Evolutionary conservation across 768 basidiomycete genomes (phyloP).

Genomic region (Tephrocybe sp.): DNA sequence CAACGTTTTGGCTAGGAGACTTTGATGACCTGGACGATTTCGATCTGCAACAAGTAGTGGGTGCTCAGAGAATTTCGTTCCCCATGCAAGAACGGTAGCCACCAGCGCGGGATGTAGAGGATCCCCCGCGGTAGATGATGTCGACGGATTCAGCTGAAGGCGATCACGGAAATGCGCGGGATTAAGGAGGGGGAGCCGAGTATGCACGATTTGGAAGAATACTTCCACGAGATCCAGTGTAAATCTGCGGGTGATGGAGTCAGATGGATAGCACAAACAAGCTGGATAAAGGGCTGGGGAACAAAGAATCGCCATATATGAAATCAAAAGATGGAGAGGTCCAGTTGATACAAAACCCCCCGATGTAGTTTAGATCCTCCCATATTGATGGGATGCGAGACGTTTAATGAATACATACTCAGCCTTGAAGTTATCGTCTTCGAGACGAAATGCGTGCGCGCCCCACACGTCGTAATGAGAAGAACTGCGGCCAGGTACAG

Average conservation of each 20-base stretch:
- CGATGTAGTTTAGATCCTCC: slow-evolving; percentile 21
- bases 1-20: slow-evolving; percentile 73
- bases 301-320: slow-evolving; percentile 17
- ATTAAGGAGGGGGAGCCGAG: slow-evolving; percentile 84
- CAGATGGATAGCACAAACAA: slow-evolving; percentile 16
- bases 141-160: slow-evolving; percentile 46
- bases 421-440: slow-evolving; percentile 70
- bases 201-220: slow-evolving; percentile 91
- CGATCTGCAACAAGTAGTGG: slow-evolving; percentile 80
- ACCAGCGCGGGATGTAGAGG: slow-evolving; percentile 71
- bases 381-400: slow-evolving; percentile 27
- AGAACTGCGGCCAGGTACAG: slow-evolving; percentile 30
- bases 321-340: slow-evolving; percentile 24
- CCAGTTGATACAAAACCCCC: slow-evolving; percentile 6
- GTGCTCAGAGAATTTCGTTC: slow-evolving; percentile 92
- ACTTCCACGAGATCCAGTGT: slow-evolving; percentile 93
- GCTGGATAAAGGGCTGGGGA: slow-evolving; percentile 10
- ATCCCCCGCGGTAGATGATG: slow-evolving; percentile 36
- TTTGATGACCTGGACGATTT: slow-evolving; percentile 66
- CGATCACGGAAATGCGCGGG: slow-evolving; percentile 78
- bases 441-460: slow-evolving; percentile 68
- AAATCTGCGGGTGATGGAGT: slow-evolving; percentile 53
- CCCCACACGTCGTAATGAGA: slow-evolving; percentile 73
- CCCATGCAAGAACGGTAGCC: slow-evolving; percentile 89
- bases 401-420: slow-evolving; percentile 65